These are phyloP conservation scores for Exophiala phaeomuriformis DNA, from an alignment of 2,329 filamentous ascomycete genomes.

Conservation along the genomic window DNA sequence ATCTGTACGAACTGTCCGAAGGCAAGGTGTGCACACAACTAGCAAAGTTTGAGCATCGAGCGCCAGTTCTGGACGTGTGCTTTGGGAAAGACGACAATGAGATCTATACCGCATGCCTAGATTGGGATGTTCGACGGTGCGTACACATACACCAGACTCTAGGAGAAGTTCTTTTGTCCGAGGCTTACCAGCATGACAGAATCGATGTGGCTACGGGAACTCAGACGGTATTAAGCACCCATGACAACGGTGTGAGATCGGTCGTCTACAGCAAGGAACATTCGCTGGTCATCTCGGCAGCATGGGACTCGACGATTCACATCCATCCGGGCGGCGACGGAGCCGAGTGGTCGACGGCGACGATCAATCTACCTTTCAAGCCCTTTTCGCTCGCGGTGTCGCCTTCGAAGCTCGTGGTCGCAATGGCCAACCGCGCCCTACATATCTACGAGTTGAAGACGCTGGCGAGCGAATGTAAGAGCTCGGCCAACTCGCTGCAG, in stretches of 20 bases:
- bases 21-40: constrained; percentile 42
- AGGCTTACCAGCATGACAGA: constrained; percentile 31
- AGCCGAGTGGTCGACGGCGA: constrained; percentile 47
- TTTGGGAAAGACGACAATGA: constrained; percentile 77
- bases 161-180: background rate
- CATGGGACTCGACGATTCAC: constrained; percentile 89
- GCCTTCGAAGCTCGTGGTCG: constrained; percentile 80
- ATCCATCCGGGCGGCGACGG: constrained; percentile 58
- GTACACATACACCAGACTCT: constrained; percentile 9
- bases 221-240: constrained; percentile 68
- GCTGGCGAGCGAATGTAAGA: constrained; percentile 50
- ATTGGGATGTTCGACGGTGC: constrained; percentile 75
- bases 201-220: constrained; percentile 67
- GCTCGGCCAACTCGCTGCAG: constrained; percentile 39
- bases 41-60: constrained; percentile 61
- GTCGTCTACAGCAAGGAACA: constrained; percentile 74
- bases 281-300: constrained; percentile 75
- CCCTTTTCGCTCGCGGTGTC: constrained; percentile 77
- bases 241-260: constrained; percentile 70
- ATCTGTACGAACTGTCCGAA: constrained; percentile 75
- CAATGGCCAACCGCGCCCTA: constrained; percentile 88
- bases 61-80: constrained; percentile 83
- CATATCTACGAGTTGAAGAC: constrained; percentile 84
- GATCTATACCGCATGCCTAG: constrained; percentile 78
- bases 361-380: constrained; percentile 70